These are phyloP conservation scores for Coriaria nepalensis DNA, from an alignment of 306 rosid species.

Conservation along the genomic window DNA sequence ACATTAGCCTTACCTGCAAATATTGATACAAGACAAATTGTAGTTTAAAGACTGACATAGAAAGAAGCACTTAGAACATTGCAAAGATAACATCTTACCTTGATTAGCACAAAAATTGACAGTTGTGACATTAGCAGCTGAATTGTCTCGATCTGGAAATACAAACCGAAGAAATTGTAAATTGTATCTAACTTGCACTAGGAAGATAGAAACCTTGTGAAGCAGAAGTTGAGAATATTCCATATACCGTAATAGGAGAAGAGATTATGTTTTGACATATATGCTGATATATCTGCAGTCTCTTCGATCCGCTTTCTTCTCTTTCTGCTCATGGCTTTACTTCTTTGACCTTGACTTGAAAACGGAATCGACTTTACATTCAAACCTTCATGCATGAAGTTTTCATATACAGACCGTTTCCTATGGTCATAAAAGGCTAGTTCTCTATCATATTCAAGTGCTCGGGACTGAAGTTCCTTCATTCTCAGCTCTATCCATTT, in stretches of 20 bases:
- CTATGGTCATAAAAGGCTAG: conserved; percentile 43
- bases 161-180: conserved; percentile 8
- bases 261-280: conserved; percentile 52
- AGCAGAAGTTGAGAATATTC: conserved; percentile 7
- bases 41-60: not conserved
- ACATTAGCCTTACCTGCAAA: conserved; percentile 23
- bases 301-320: conserved; percentile 70
- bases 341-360: conserved; percentile 21
- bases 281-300: conserved; percentile 47
- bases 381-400: conserved; percentile 25
- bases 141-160: conserved; percentile 57
- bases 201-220: conserved; percentile 16
- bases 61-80: not conserved
- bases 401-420: conserved; percentile 27
- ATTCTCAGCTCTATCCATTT: conserved; percentile 68
- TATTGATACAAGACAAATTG: not conserved
- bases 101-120: conserved; percentile 41
- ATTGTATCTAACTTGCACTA: conserved; percentile 7
- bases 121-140: conserved; percentile 37
- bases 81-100: conserved; percentile 29
- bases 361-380: conserved; percentile 67
- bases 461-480: conserved; percentile 43
- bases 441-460: conserved; percentile 36
- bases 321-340: conserved; percentile 46
- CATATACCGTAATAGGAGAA: conserved; percentile 69